phyloP scores from a whole-genome alignment of 1,284 basidiomycete genomes.

The Austropuccinia psidii region DNA sequence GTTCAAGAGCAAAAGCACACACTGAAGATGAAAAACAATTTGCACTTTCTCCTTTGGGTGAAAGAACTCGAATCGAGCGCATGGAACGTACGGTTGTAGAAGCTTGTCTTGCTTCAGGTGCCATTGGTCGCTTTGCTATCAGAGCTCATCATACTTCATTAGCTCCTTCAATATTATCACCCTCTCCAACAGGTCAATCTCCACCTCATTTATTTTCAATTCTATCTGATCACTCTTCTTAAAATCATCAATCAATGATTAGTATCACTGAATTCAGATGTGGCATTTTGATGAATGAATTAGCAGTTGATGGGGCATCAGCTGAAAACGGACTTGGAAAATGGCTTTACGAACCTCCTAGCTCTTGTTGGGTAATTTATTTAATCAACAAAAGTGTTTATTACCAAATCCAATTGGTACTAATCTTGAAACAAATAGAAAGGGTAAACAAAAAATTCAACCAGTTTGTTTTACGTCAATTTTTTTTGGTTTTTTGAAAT shows the following conservation, averaged over 20 bases:
- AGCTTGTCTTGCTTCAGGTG: neutral
- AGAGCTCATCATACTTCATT: neutral
- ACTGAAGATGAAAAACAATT: constrained; percentile 5
- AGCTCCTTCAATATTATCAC: neutral
- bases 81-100: constrained; percentile 17
- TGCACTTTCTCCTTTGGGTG: neutral
- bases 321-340: constrained; percentile 27
- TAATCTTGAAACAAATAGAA: neutral
- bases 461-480: constrained; percentile 26
- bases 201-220: neutral
- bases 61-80: constrained; percentile 14
- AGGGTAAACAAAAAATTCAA: constrained; percentile 22
- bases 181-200: neutral
- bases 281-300: constrained; percentile 29
- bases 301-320: neutral
- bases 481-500: neutral
- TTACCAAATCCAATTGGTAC: neutral
- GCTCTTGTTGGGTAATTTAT: neutral
- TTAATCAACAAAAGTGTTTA: neutral
- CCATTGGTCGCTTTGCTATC: constrained; percentile 3
- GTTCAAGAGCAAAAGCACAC: neutral
- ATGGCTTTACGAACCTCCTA: constrained; percentile 19
- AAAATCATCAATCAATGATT: neutral
- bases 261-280: constrained; percentile 22
- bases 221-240: neutral